Evolutionary conservation across 768 basidiomycete species (phyloP), one percentile per base, ranked within the genome.

Genomic region (Agrocybe praecox): DNA sequence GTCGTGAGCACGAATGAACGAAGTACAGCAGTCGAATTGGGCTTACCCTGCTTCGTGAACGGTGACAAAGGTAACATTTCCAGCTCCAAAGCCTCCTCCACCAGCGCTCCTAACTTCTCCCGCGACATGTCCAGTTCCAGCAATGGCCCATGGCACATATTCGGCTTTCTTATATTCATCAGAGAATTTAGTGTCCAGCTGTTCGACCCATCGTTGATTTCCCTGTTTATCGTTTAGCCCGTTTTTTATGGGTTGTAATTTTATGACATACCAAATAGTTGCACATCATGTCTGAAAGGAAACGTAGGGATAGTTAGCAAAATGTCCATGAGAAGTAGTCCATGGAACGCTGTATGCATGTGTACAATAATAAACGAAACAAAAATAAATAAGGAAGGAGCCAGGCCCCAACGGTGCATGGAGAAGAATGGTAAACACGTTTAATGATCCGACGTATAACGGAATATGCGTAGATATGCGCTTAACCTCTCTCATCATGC

Each of bases 11-110:
- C 46, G 40, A 53, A 49, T n/a, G 24, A 54, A 33, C 52, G 43
- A 48, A 49, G 9, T 29, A 26, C 33, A 56, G 15, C 54, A 53
- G 36, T 45, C 49, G 51, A 3, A 48, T 17, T 33, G n/a, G 8
- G 72, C 87, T 62, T 72, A 94, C 81, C 95, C 95, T 24, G 94
- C 92, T 63, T 90, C 87, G 62, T 83, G 75, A 32, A 96, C 80
- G 40, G 80, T 80, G 11, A 93, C 89, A 59, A 90, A 95, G 0
- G 93, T 92, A 46, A 94, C 77, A 62, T 93, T 94, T n/a, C 94
- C 93, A 4, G 90, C 89, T 11, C 82, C 79, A 56, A 76, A 79
- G 2, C 83, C 82, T 17, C 74, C 76, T 3, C 86, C 84, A 43
- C 87, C 90, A 2, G 90, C 89, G 43, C 79, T 80, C 56, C 90